These are phyloP conservation scores for Cicer bijugum DNA, from an alignment of 306 rosid genomes.

Conservation along the genomic window DNA sequence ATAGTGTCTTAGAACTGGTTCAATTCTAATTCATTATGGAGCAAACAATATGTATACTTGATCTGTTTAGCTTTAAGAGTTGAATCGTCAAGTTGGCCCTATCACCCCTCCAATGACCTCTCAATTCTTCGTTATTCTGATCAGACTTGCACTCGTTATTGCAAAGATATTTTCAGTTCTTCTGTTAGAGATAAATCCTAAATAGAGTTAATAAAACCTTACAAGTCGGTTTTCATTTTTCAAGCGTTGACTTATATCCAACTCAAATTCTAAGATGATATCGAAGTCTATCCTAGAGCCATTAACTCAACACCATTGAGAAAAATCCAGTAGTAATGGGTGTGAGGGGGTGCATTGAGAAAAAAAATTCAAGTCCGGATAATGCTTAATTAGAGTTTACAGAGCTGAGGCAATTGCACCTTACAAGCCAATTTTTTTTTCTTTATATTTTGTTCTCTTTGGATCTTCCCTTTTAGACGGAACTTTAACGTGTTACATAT, in stretches of 20 bases:
- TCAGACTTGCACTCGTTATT: neutral
- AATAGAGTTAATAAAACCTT: neutral
- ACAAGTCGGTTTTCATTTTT: neutral
- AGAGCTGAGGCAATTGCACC: neutral
- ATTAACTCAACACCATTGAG: neutral
- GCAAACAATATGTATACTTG: constrained; percentile 27
- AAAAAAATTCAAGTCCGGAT: neutral
- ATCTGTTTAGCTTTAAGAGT: neutral
- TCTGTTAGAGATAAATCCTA: neutral
- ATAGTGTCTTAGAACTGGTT: constrained; percentile 21
- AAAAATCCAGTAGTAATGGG: neutral
- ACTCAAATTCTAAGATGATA: neutral
- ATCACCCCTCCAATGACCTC: neutral
- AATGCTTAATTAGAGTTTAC: neutral
- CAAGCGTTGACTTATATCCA: neutral
- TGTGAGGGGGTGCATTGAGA: neutral
- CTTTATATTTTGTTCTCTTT: neutral
- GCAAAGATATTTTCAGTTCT: neutral
- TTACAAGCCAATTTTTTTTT: neutral
- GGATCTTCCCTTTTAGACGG: neutral
- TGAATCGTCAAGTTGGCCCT: neutral
- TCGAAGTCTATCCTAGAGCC: neutral
- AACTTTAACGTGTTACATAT: neutral
- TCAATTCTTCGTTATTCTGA: neutral
- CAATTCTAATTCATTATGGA: constrained; percentile 3